Percentiles rank a stretch among this genome's conserved stretches.
Conservation (phyloP, 441 rosid genomes). For the Euphorbia schlechtendalii region DNA sequence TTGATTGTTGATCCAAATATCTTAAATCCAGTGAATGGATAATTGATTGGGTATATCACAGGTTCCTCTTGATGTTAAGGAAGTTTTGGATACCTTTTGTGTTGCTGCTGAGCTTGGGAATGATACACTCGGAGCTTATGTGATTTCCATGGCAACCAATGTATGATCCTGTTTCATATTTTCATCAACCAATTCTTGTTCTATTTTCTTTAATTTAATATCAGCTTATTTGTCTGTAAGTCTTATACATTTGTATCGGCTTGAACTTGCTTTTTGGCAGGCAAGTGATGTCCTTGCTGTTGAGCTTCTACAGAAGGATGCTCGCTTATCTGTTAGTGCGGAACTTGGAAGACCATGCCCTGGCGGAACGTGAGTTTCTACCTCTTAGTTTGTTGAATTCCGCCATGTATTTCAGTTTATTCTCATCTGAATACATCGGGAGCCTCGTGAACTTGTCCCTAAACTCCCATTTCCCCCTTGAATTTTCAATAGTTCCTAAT, state of each 20-base stretch:
- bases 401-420: background rate
- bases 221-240: conserved; percentile 4
- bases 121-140: conserved; percentile 95
- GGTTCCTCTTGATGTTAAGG: conserved; percentile 81
- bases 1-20: background rate
- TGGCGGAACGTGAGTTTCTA: conserved; percentile 70
- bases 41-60: conserved; percentile 23
- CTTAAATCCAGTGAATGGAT: background rate
- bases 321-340: conserved; percentile 82
- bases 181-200: background rate
- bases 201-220: conserved; percentile 2
- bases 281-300: conserved; percentile 95
- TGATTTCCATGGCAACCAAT: conserved; percentile 95
- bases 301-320: conserved; percentile 95
- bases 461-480: too few species aligned
- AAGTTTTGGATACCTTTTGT: conserved; percentile 77
- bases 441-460: too few species aligned
- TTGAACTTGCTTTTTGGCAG: conserved; percentile 36
- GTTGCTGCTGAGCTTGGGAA: conserved; percentile 96
- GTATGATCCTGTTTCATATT: conserved; percentile 35
- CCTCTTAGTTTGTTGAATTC: background rate
- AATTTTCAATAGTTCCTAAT: too few species aligned
- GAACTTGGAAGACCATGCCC: conserved; percentile 88
- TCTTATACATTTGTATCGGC: conserved; percentile 14
- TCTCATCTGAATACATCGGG: too few species aligned